Conservation (phyloP, 2,329 filamentous ascomycete species). For the Pyrenochaeta sp. region DNA sequence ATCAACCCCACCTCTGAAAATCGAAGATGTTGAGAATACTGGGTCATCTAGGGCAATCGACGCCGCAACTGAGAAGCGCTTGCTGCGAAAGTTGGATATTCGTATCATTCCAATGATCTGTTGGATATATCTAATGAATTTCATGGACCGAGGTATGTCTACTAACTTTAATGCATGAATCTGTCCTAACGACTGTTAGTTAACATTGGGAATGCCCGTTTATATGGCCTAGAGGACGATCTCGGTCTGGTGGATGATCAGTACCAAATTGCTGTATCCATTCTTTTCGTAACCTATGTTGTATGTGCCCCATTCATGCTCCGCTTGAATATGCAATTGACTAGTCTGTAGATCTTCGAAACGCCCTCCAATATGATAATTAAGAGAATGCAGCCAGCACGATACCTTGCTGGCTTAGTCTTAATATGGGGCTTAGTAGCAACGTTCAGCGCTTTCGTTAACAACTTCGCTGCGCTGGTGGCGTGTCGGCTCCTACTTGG, state of each 20-base stretch:
- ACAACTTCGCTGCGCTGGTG: slow-evolving; percentile 36
- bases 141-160: slow-evolving; percentile 57
- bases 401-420: slow-evolving; percentile 33
- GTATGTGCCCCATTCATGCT: slow-evolving; percentile 15
- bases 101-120: slow-evolving; percentile 63
- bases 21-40: too few relatives aligned
- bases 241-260: slow-evolving; percentile 30
- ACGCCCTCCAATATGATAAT: slow-evolving; percentile 58
- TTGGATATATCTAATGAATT: slow-evolving; percentile 60
- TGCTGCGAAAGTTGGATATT: slow-evolving; percentile 59
- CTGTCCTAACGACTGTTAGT: slow-evolving; percentile 12
- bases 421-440: slow-evolving; percentile 36
- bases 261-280: slow-evolving; percentile 34
- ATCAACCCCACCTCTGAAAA: too few relatives aligned
- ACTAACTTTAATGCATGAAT: background rate
- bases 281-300: slow-evolving; percentile 36
- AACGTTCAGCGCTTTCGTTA: slow-evolving; percentile 34
- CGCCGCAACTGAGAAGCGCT: too few relatives aligned
- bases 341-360: slow-evolving; percentile 44
- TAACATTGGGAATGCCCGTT: slow-evolving; percentile 54
- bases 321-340: background rate
- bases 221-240: slow-evolving; percentile 27
- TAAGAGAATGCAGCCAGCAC: slow-evolving; percentile 50
- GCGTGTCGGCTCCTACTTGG: slow-evolving; percentile 40
- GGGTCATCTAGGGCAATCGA: too few relatives aligned